Evolutionary conservation across 2,329 filamentous ascomycete species (phyloP).

Genomic region (Tolypocladium guangdongense): DNA sequence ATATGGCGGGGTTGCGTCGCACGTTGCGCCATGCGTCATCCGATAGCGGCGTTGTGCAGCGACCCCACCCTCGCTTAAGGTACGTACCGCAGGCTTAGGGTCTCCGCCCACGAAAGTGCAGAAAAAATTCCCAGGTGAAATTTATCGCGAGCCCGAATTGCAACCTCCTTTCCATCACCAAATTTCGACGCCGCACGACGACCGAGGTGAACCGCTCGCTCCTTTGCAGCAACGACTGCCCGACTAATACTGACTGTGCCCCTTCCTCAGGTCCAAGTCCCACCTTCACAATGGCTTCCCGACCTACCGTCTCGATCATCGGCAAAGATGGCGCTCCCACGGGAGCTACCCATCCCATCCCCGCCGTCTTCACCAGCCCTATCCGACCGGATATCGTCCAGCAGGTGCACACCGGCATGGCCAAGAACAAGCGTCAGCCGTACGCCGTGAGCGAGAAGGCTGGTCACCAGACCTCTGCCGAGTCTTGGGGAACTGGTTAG

Average conservation of each 20-base stretch:
- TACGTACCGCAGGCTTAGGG: slow-evolving; percentile 24
- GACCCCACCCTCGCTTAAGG: slow-evolving; percentile 14
- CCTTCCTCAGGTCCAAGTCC: slow-evolving; percentile 23
- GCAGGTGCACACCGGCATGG: slow-evolving; percentile 97
- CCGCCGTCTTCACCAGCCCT: slow-evolving; percentile 91
- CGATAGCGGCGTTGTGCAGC: not conserved
- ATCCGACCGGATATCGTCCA: slow-evolving; percentile 99
- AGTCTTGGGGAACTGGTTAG: slow-evolving; percentile 99
- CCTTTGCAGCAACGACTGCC: not conserved
- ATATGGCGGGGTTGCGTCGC: not conserved
- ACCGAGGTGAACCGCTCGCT: slow-evolving; percentile 22
- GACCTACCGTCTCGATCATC: slow-evolving; percentile 96
- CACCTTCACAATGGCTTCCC: slow-evolving; percentile 69
- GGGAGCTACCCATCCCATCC: slow-evolving; percentile 82
- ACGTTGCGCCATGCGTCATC: not conserved
- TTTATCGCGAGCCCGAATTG: slow-evolving; percentile 22
- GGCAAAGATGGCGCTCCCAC: slow-evolving; percentile 89
- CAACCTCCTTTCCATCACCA: slow-evolving; percentile 23
- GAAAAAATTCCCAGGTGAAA: slow-evolving; percentile 25
- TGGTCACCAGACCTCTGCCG: slow-evolving; percentile 98
- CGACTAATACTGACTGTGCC: not conserved
- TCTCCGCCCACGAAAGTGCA: slow-evolving; percentile 27
- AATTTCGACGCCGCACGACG: slow-evolving; percentile 30
- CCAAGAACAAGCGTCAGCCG: slow-evolving; percentile 99
- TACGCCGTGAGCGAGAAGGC: slow-evolving; percentile 99